Percentiles rank a stretch among this genome's conserved stretches.
These are phyloP conservation scores for Grosmannia penicillata DNA, from an alignment of 2,329 filamentous ascomycete species.

Conservation along the genomic window DNA sequence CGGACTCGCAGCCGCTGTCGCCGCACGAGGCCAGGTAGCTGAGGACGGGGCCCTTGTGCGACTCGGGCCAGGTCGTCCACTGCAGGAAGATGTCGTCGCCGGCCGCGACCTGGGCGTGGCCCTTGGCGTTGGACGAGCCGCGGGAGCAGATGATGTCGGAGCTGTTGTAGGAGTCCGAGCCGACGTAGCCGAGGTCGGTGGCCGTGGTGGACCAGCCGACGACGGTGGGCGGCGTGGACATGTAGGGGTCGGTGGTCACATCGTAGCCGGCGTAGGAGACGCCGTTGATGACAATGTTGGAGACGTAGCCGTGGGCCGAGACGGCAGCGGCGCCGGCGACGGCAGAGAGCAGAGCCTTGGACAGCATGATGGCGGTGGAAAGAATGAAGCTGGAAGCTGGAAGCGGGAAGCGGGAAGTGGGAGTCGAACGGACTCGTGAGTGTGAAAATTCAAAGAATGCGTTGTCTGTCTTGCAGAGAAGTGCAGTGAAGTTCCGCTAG, in stretches of 20 bases:
- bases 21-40: slow-evolving; percentile 35
- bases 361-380: slow-evolving; percentile 2
- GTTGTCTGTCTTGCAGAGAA: background rate
- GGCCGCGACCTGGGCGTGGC: slow-evolving; percentile 22
- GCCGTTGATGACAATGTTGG: slow-evolving; percentile 50
- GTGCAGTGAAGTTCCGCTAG: too few species aligned
- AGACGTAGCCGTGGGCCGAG: slow-evolving; percentile 11
- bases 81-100: slow-evolving; percentile 24
- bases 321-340: slow-evolving; percentile 41
- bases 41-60: slow-evolving; percentile 39
- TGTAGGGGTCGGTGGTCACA: slow-evolving; percentile 21
- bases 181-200: slow-evolving; percentile 36
- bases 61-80: slow-evolving; percentile 27
- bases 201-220: slow-evolving; percentile 26
- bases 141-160: slow-evolving; percentile 32
- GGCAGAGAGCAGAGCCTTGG: slow-evolving; percentile 2
- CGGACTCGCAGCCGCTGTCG: slow-evolving; percentile 8
- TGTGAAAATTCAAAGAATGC: background rate
- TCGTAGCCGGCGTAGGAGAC: slow-evolving; percentile 27
- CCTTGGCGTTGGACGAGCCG: slow-evolving; percentile 20
- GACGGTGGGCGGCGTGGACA: slow-evolving; percentile 20
- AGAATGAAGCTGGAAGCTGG: too few species aligned
- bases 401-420: background rate
- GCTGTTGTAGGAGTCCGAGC: slow-evolving; percentile 21
- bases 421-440: background rate